These are phyloP conservation scores for Neurospora sp. DNA, from an alignment of 495 filamentous ascomycete species.

Conservation along the genomic window DNA sequence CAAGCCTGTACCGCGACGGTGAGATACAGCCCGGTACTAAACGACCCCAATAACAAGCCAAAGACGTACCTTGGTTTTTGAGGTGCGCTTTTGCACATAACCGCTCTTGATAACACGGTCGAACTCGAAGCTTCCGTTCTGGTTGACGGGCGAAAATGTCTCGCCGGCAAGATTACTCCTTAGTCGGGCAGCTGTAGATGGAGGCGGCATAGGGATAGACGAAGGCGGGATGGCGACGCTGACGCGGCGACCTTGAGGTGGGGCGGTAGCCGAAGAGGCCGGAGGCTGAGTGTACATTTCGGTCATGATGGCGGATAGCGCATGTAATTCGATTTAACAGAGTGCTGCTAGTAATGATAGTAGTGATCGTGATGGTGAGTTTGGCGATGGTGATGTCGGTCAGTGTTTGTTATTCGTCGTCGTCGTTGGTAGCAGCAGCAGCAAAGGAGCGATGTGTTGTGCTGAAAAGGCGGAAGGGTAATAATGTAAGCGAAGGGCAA, in stretches of 20 bases:
- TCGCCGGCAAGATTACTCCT: conserved; percentile 17
- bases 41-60: conserved; percentile 1
- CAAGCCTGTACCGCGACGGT: conserved; percentile 48
- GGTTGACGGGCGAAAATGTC: conserved; percentile 59
- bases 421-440: background rate
- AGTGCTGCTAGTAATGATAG: background rate
- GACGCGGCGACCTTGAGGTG: conserved; percentile 8
- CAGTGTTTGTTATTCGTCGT: background rate
- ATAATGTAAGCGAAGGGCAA: background rate
- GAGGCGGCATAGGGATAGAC: conserved; percentile 14
- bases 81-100: conserved; percentile 73
- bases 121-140: conserved; percentile 91
- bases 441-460: background rate
- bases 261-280: conserved; percentile 9
- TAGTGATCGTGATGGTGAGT: background rate
- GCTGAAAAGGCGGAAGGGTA: background rate
- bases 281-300: conserved; percentile 19
- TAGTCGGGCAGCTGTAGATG: conserved; percentile 7
- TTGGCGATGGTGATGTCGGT: background rate
- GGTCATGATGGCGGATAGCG: conserved; percentile 13
- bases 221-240: conserved; percentile 10
- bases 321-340: conserved; percentile 2
- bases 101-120: conserved; percentile 87
- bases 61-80: conserved; percentile 79
- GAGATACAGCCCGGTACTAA: conserved; percentile 2